A percentile compares a stretch with the other conserved stretches of the same genome.
Evolutionary conservation across 257 asterid genomes (phyloP).

Genomic region (Nemophila menziesii): DNA sequence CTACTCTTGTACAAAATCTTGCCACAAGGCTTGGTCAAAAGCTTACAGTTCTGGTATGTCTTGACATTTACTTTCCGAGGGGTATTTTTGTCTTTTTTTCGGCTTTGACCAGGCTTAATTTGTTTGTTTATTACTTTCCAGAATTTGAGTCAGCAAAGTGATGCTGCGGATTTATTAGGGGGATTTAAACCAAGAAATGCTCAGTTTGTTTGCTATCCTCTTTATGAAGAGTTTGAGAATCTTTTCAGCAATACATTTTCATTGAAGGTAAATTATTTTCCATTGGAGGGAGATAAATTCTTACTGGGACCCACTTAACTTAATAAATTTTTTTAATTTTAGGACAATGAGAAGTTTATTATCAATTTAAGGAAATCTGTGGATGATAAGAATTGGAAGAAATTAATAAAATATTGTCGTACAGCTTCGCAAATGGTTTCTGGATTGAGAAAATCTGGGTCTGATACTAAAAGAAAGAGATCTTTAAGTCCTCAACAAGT

Average conservation of each 20-base stretch:
- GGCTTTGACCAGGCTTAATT: not conserved
- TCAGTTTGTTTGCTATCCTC: conserved; percentile 56
- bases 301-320: conserved; percentile 14
- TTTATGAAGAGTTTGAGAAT: conserved; percentile 62
- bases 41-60: conserved; percentile 83
- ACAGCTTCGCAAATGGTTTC: conserved; percentile 32
- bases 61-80: conserved; percentile 4
- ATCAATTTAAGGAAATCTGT: conserved; percentile 26
- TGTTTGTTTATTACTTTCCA: conserved; percentile 25
- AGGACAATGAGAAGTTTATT: conserved; percentile 50
- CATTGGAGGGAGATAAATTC: too few relatives aligned
- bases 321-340: conserved; percentile 11
- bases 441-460: conserved; percentile 36
- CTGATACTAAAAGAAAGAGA: conserved; percentile 71
- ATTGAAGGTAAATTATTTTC: conserved; percentile 54
- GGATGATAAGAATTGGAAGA: conserved; percentile 59
- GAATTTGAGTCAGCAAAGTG: conserved; percentile 98
- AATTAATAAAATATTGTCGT: conserved; percentile 47
- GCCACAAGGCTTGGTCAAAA: conserved; percentile 67
- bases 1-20: conserved; percentile 88
- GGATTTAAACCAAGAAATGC: conserved; percentile 91
- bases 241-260: conserved; percentile 53
- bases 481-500: conserved; percentile 36
- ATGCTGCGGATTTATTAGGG: conserved; percentile 76
- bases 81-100: not conserved